Evolutionary conservation across 495 filamentous ascomycete genomes (phyloP), one percentile per base, ranked within the genome.

Genomic region (Parathielavia hyrcaniae): DNA sequence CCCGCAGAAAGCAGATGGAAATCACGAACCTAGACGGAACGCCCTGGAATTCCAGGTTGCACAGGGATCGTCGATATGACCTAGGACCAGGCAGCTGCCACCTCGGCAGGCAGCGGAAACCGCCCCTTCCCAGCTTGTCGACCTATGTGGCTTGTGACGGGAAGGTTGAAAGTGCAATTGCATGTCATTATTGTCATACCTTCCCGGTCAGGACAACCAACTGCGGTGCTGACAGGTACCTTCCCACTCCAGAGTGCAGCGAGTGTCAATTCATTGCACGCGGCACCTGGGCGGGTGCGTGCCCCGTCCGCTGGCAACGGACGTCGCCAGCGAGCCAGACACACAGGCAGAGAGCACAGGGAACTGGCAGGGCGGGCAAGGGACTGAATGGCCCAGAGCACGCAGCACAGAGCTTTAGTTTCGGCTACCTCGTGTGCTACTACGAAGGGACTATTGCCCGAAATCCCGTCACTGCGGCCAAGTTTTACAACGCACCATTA

Each of bases 391-490:
- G 26, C 26, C 3, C 26, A 20, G 39, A 45, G 10, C 40, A 52
- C 49, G 17, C 35, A 14, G 14, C 49, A 54, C 36, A 53, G 22
- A 54, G n/a, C 51, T 19, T 43, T 14, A 54, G n/a, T 39, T 22
- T 10, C 16, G 40, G 51, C 51, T 44, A 23, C 51, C 51, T 54
- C 40, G 39, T 54, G 51, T 35, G 12, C 10, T 26, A 39, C 40
- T 54, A 43, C 34, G 13, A 35, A 45, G 34, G 51, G 40, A 45
- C 44, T 43, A 54, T 44, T 35, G 51, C 51, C 51, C 51, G 51
- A 54, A 19, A n/a, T 26, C 40, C 4, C n/a, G n/a, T 8, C 26
- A 26, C 4, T 13, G 9, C 23, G 38, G 19, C 40, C 40, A 44
- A 44, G 2, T 30, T 6, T 6, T 30, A 2, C 3, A 30, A 30